Base-by-base conservation (phyloP, 495 filamentous ascomycete species). In the Penicillium canescens region DNA sequence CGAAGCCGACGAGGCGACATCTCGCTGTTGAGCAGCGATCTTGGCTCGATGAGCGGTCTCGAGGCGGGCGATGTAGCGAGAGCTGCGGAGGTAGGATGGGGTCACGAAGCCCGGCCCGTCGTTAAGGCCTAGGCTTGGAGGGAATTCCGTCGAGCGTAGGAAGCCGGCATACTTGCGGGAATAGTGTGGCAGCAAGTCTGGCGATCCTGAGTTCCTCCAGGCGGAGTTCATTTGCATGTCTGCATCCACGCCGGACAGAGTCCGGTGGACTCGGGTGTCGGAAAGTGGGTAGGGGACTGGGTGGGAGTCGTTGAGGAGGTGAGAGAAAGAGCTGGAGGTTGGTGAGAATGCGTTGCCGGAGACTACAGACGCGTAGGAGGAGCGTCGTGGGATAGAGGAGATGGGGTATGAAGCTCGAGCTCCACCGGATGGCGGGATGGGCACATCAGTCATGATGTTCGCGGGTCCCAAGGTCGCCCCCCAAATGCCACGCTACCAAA, bases 291-390 rank as follows among this genome's bases (percentile, higher is more conserved):
- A 73, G 34, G 69, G 63, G 37, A 67, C 58, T 56, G 75, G 66
- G 51, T 69, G 72, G 37, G 81, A 71, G 67, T 81, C 35, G 41
- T 56, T 83, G 23, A 85, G 73, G 16, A 89, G 74, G 60, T 87
- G 82, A 1, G 86, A 81, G 61, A 89, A 82, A 39, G 79, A 76
- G 65, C 67, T 78, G 41, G 71, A 72, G 52, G 74, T 62, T 13
- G 81, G 78, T 38, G 79, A 73, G 21, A 75, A 64, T 52, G 80
- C 77, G 61, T 85, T 74, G 49, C 89, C 89, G 31, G 91, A 87
- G 46, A 88, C 82, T 44, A 92, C 88, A 46, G 90, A 90, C 42
- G 91, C 90, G 78, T 96, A 95, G 31, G 91, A 95, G 24, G 76
- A 80, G 53, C 76, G 75, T 56, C 78, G 72, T 43, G 70, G 77